Conservation (phyloP, 495 filamentous ascomycete genomes). For the Neurospora hispaniola region DNA sequence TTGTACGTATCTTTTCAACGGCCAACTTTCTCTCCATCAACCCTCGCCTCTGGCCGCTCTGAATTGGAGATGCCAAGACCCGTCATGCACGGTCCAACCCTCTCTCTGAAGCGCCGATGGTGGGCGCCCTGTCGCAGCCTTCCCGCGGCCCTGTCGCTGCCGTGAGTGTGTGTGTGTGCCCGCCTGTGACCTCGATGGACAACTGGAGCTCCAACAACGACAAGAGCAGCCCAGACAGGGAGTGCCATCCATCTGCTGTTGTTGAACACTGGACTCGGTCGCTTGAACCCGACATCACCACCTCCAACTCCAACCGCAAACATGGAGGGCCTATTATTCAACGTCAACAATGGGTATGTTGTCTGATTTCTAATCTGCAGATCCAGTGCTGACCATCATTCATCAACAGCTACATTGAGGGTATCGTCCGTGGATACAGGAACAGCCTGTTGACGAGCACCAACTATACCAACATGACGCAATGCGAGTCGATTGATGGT, state of each 20-base stretch:
- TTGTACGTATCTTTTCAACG: not conserved
- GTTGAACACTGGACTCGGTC: not conserved
- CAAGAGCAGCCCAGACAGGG: slow-evolving; percentile 3
- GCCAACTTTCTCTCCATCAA: not conserved
- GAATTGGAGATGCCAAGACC: not conserved
- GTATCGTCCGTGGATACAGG: slow-evolving; percentile 92
- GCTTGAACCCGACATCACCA: not conserved
- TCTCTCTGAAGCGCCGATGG: not conserved
- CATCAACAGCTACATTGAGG: slow-evolving; percentile 72
- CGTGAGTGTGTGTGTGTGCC: not conserved
- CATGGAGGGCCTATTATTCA: slow-evolving; percentile 96
- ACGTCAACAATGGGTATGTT: slow-evolving; percentile 81
- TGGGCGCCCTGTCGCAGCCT: not conserved
- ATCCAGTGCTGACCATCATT: slow-evolving; percentile 20
- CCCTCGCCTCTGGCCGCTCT: not conserved
- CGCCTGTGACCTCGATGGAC: not conserved
- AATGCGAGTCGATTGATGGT: slow-evolving; percentile 99
- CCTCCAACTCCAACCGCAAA: slow-evolving; percentile 12
- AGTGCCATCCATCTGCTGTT: slow-evolving; percentile 5
- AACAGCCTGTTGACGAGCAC: slow-evolving; percentile 82
- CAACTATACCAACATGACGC: slow-evolving; percentile 91
- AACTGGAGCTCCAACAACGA: not conserved
- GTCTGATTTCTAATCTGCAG: not conserved
- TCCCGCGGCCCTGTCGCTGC: not conserved
- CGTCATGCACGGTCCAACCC: not conserved